These are phyloP conservation scores for Aspergillus sp. DNA, from an alignment of 2,329 filamentous ascomycete genomes.

Conservation along the genomic window DNA sequence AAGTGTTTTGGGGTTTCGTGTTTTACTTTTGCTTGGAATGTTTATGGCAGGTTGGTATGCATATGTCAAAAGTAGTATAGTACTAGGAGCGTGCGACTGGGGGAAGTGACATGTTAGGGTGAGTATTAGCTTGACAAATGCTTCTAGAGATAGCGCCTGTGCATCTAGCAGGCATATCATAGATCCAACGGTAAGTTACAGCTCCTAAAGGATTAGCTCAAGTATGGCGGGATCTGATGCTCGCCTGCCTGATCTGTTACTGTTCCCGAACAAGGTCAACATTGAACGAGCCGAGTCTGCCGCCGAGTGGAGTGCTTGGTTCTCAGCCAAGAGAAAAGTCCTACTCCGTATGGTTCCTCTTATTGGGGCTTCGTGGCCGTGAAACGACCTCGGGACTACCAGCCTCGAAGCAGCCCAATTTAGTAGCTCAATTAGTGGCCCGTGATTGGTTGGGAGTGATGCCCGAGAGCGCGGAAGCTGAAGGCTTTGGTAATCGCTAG, in stretches of 20 bases:
- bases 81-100: neutral
- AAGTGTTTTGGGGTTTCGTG: neutral
- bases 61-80: neutral
- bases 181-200: neutral
- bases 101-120: neutral
- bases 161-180: neutral
- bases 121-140: too few species aligned
- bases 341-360: too few species aligned
- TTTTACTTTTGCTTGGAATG: neutral
- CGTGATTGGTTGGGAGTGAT: neutral
- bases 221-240: neutral
- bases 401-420: neutral
- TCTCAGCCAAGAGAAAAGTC: too few species aligned
- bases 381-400: neutral
- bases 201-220: neutral
- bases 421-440: neutral
- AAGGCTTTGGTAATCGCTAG: neutral
- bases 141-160: too few species aligned
- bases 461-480: neutral
- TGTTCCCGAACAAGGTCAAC: neutral
- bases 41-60: neutral
- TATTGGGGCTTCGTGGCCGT: neutral
- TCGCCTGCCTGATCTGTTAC: neutral
- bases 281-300: too few species aligned
- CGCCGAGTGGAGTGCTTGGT: too few species aligned